Evolutionary conservation across 2,329 filamentous ascomycete species (phyloP), one percentile per base, ranked within the genome.

Genomic region (Rugonectria rugulosa): DNA sequence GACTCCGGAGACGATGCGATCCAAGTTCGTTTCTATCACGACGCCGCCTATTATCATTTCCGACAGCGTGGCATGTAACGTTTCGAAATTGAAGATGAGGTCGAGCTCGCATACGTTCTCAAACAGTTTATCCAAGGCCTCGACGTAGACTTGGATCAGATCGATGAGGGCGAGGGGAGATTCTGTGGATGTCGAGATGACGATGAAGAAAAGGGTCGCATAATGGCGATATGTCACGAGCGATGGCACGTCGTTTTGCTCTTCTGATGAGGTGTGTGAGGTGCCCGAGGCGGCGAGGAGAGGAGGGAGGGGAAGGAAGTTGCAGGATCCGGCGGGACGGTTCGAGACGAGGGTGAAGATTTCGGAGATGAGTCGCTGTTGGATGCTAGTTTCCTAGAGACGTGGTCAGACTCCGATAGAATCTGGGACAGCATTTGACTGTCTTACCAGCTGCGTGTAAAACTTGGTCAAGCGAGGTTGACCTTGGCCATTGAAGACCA

Each of bases 101-200:
- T 99, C 93, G 52, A 99, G 81, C 79, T 99, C 95, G 82, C 95
- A 99, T 9, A 99, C 95, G 72, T 99, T 97, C 77, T 98, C 95
- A 72, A 99, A 99, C 34, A 99, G 82, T 62, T 92, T 87, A 74
- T 99, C 95, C 29, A 99, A 84, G 1, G 94, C 88, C 76, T 99
- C 95, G 61, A 99, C 95, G 69, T 97, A 99, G 57, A 99, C 95
- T 76, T 99, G 95, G 63, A 99, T 98, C 50, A 99, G 80, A 74
- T 99, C 95, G 59, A 99, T 92, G 20, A 99, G 83, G 1, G 95
- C 95, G 3, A 99, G 88, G 1, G 95, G 95, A 1, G 92, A 97
- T 76, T 99, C 95, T 56, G 95, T 97, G 5, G 92, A 92, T 5
- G 96, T 99, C 29, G 90, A 95, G 70, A 99, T 99, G 72, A 99